Base-by-base conservation (phyloP, 2,329 filamentous ascomycete genomes). In the Boeremia exigua region DNA sequence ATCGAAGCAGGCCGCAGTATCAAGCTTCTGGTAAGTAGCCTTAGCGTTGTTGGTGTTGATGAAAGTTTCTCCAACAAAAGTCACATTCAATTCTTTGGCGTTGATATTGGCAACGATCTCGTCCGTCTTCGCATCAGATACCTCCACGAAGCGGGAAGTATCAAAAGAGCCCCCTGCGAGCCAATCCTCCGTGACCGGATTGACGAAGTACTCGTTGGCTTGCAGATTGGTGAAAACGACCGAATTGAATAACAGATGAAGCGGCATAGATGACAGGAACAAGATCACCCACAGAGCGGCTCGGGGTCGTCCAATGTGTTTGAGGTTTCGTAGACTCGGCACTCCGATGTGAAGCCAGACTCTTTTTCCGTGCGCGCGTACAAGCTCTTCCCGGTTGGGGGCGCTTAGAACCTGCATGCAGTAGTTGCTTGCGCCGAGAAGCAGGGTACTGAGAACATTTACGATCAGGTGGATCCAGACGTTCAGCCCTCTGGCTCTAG, bases 401-500 rank as follows among this genome's bases (percentile, higher is more conserved):
- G 67, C 60, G 29, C 51, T 56, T 8, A 72, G 46, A 4, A 66
- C 62, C 37, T 72, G 68, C 67, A 72, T 71, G 23, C 62, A 60
- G 38, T 67, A 70, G 36, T 67, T 72, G 50, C 65, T 68, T 6
- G 62, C 63, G 7, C 51, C 56, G 2, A 71, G 56, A 0, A 72
- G 45, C 9, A 68, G 37, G 1, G 68, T 71, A 30, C 77, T 77
- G 17, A 82, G 64, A 0, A 73, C 56, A 65, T 85, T 85, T 59
- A 85, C 78, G 1, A 76, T 44, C 12, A 84, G 61, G 65, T 85
- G 82, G 0, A 80, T 37, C 40, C 39, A 54, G 1, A 60, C 45
- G 17, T 58, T 60, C 7, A 57, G 27, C 4, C 32, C 27, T 28
- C 56, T 48, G 9, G 44, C 30, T n/a, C 11, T 56, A 4, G 6